Evolutionary conservation across 176 grass and related monocot species (phyloP), one percentile per base, ranked within the genome.

Genomic region (Aegilops bicornis): DNA sequence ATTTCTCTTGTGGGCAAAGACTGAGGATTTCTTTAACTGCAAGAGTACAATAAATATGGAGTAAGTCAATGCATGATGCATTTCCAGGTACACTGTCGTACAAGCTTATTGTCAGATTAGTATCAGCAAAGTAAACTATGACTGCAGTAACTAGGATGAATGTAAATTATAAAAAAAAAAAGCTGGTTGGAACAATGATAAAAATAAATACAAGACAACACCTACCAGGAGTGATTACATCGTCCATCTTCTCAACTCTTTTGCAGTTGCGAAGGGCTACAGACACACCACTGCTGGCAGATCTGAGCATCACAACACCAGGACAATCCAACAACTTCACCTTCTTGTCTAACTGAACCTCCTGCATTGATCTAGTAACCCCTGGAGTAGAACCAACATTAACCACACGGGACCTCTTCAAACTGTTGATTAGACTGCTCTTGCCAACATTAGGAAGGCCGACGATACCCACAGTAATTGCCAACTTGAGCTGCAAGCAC

Each of bases 401-500:
- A 73, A 96, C 97, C 60, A 92, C 97, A 74, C 85, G 90, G 25
- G 97, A 92, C 54, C 94, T 99, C 87, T 99, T 99, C 80, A 98
- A 87, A 84, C 97, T 96, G 87, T 99, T 99, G 72, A 99, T 96
- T 67, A 96, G 85, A 82, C 94, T 96, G 77, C 92, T 99, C 92
- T 99, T 99, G 79, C 97, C 97, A 64, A 99, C 94, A 94, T 96
- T 99, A 56, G 97, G 97, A 82, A 99, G 90, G 30, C 97, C 97
- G 73, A 96, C 97, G 87, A 99, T 94, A 78, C 97, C 97, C 64
- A 96, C 94, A 15, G 90, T 99, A 79, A 96, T 99, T 91, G 97
- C 87, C 59, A 96, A 65, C 88, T 96, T 99, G 85, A 94, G 87
- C 97, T 99, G 88, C 62, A 76, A 69, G 83, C 12, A 62, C 8